Base-by-base conservation (phyloP, 2,329 filamentous ascomycete genomes). In the Trichophyton rubrum region DNA sequence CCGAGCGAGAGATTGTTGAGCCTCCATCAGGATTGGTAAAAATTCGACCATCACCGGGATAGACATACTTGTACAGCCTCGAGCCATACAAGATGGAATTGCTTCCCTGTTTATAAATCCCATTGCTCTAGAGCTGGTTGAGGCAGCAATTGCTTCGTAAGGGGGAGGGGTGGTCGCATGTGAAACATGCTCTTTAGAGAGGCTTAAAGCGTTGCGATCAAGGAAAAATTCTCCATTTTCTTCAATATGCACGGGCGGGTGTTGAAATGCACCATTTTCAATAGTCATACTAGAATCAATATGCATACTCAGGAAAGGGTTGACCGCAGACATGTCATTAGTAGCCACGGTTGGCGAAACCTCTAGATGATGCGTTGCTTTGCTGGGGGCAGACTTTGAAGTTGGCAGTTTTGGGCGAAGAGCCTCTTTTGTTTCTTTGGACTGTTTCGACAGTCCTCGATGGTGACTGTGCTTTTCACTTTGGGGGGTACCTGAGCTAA, bases 11-110 rank as follows among this genome's bases (percentile, higher is more conserved):
- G 67, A 64, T 27, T 68, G 70, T 17, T 70, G 70, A 7, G 68
- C 67, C 45, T 73, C 71, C 24, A 72, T 67, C 59, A 75, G 69
- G 65, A 77, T 74, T 0, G 74, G 74, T 7, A 70, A 73, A 61
- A 73, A 76, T 62, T 77, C 74, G 5, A 76, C 72, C 8, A 76
- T 62, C 13, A 76, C 71, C 0, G 74, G 74, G 20, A 75, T 69
- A 33, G 70, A 71, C 2, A 70, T 68, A 38, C 72, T 71, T 56
- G 69, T 71, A 3, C 69, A 66, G n/a, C 68, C 65, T 17, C 64
- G 43, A 9, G 67, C 63, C 17, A 72, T 60, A 13, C 72, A 66
- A 15, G 70, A 69, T 8, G 71, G 71, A 24, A 66, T 58, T n/a
- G 73, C 72, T 1, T 72, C 72, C 7, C 72, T 68, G 24, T 71